Evolutionary conservation across 345 rosid genomes (phyloP).

Genomic region (Turnera subulata): DNA sequence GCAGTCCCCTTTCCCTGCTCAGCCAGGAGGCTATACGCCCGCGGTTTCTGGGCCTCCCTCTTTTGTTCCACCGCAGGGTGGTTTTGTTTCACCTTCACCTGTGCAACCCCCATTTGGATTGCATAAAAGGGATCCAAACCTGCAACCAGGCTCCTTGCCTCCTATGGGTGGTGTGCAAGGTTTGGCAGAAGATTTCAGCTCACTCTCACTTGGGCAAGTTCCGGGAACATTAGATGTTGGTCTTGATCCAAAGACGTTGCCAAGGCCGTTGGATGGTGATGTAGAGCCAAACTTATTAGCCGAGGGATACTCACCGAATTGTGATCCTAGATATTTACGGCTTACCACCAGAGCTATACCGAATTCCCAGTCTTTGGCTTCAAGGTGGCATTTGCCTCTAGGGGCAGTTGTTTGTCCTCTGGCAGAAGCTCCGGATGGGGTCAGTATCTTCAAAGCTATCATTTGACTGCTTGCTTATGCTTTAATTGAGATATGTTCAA

Average conservation of each 20-base stretch:
- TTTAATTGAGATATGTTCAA: constrained; percentile 4
- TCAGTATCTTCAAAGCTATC: constrained; percentile 34
- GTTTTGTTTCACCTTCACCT: constrained; percentile 43
- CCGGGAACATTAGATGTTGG: constrained; percentile 85
- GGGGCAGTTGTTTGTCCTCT: constrained; percentile 99
- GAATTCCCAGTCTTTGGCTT: constrained; percentile 77
- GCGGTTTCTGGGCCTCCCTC: constrained; percentile 35
- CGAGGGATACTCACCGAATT: constrained; percentile 70
- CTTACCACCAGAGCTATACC: constrained; percentile 89
- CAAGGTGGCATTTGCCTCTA: constrained; percentile 98
- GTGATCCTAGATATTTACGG: constrained; percentile 76
- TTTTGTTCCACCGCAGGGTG: constrained; percentile 51
- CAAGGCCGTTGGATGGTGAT: constrained; percentile 96
- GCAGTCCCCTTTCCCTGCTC: constrained; percentile 47
- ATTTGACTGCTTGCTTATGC: constrained; percentile 8
- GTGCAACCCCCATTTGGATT: constrained; percentile 34
- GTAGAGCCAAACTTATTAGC: constrained; percentile 66
- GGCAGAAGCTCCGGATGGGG: constrained; percentile 93
- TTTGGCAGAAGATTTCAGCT: constrained; percentile 81
- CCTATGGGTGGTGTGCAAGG: constrained; percentile 67
- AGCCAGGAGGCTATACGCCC: constrained; percentile 48
- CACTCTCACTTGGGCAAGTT: constrained; percentile 62
- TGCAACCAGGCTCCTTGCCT: constrained; percentile 54
- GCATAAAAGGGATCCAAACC: constrained; percentile 43
- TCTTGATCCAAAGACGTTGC: constrained; percentile 68